A percentile compares a stretch with the other conserved stretches of the same genome.
phyloP scores from a whole-genome alignment of 164 flowering plant species.

The Kingdonia uniflora region DNA sequence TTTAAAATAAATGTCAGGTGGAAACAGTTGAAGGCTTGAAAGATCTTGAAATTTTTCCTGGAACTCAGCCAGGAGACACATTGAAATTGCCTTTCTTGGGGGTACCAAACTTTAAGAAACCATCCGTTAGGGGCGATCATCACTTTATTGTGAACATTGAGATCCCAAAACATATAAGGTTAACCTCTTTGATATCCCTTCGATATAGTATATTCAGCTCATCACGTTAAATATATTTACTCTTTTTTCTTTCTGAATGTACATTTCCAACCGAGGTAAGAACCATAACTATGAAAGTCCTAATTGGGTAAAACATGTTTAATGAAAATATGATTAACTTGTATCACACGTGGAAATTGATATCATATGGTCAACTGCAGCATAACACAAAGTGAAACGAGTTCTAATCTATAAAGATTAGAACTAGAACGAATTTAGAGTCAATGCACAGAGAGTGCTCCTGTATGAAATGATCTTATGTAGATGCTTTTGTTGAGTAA shows the following conservation, averaged over 20 bases:
- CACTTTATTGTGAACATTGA: slow-evolving; percentile 57
- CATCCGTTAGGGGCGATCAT: slow-evolving; percentile 79
- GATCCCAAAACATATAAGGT: slow-evolving; percentile 82
- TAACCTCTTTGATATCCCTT: slow-evolving; percentile 2
- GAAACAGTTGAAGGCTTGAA: slow-evolving; percentile 77
- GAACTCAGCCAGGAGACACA: slow-evolving; percentile 75
- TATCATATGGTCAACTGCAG: too few species aligned
- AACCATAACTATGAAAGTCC: too few species aligned
- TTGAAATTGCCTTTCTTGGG: slow-evolving; percentile 58
- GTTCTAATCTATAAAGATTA: too few species aligned
- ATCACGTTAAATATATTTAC: background rate
- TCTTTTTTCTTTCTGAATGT: background rate
- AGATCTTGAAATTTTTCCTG: slow-evolving; percentile 73
- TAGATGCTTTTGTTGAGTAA: too few species aligned
- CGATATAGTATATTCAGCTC: background rate
- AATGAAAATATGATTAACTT: too few species aligned
- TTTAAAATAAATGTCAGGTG: slow-evolving; percentile 37
- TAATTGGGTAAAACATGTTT: too few species aligned
- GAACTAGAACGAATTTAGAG: too few species aligned
- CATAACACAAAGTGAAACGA: too few species aligned
- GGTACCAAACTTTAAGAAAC: slow-evolving; percentile 64
- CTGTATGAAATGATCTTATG: too few species aligned
- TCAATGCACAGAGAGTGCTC: too few species aligned
- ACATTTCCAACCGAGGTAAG: too few species aligned
- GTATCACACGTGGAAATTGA: too few species aligned